phyloP scores from a whole-genome alignment of 2,329 filamentous ascomycete species.

The Nemania bipapillata region DNA sequence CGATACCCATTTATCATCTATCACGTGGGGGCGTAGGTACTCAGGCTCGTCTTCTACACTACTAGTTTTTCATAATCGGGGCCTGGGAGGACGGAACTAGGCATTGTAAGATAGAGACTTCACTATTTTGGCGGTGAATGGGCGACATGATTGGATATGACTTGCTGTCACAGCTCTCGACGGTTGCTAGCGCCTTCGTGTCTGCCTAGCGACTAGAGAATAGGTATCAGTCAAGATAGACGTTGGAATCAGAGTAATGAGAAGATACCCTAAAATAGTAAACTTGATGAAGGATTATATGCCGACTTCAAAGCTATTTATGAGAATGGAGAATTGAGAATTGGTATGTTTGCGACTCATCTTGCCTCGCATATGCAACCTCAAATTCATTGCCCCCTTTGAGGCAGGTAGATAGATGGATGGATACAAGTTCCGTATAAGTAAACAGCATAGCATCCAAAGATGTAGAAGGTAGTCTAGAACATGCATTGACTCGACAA shows the following conservation, averaged over 20 bases:
- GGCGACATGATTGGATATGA: slow-evolving; percentile 9
- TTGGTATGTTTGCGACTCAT: too few relatives aligned
- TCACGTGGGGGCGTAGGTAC: neutral
- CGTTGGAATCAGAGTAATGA: slow-evolving; percentile 21
- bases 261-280: slow-evolving; percentile 33
- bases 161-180: neutral
- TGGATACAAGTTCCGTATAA: too few relatives aligned
- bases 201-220: neutral
- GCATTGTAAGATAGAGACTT: slow-evolving; percentile 28
- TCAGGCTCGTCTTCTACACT: neutral
- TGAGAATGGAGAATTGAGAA: neutral
- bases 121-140: neutral
- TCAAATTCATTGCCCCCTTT: neutral
- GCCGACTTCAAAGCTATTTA: neutral
- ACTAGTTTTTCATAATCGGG: neutral
- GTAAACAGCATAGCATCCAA: too few relatives aligned
- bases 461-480: too few relatives aligned
- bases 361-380: neutral
- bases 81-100: neutral
- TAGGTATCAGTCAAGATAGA: slow-evolving; percentile 8
- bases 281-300: neutral
- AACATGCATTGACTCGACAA: neutral
- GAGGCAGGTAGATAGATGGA: neutral
- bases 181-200: neutral
- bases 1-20: neutral